Conservation (phyloP, 441 rosid species). For the Adansonia rubrostipa region DNA sequence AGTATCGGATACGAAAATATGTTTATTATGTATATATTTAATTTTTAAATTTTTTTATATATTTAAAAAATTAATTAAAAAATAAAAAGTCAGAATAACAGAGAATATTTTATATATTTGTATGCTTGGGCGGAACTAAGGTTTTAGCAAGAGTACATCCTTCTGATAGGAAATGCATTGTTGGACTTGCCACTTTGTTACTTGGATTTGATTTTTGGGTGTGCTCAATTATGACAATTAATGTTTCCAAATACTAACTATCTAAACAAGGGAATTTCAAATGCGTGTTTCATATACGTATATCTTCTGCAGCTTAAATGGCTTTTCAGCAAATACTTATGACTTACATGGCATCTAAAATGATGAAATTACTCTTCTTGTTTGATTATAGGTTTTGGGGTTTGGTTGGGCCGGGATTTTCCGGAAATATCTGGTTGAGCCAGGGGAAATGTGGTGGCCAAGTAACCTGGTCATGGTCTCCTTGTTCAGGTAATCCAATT, state of each 20-base stretch:
- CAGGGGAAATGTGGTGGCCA: constrained; percentile 96
- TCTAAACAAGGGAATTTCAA: not conserved
- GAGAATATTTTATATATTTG: too few relatives aligned
- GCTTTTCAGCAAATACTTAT: not conserved
- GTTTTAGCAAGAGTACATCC: not conserved
- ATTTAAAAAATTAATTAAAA: too few relatives aligned
- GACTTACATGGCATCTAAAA: not conserved
- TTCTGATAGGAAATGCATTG: not conserved
- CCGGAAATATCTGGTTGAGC: constrained; percentile 74
- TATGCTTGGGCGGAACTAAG: not conserved
- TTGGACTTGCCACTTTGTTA: not conserved
- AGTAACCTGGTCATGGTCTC: constrained; percentile 76
- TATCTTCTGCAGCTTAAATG: not conserved
- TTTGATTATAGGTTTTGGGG: constrained; percentile 58
- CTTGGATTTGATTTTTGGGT: too few relatives aligned
- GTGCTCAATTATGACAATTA: not conserved
- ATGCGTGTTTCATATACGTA: not conserved
- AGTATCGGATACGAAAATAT: too few relatives aligned
- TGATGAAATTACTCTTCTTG: constrained; percentile 3
- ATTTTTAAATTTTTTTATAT: too few relatives aligned
- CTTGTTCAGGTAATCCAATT: constrained; percentile 58
- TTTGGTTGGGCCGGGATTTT: constrained; percentile 91
- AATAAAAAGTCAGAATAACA: too few relatives aligned
- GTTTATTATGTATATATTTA: too few relatives aligned
- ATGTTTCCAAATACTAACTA: not conserved